A percentile compares a stretch with the other conserved stretches of the same genome.
phyloP scores from a whole-genome alignment of 2,329 filamentous ascomycete species.

The Fusarium denticulatum region DNA sequence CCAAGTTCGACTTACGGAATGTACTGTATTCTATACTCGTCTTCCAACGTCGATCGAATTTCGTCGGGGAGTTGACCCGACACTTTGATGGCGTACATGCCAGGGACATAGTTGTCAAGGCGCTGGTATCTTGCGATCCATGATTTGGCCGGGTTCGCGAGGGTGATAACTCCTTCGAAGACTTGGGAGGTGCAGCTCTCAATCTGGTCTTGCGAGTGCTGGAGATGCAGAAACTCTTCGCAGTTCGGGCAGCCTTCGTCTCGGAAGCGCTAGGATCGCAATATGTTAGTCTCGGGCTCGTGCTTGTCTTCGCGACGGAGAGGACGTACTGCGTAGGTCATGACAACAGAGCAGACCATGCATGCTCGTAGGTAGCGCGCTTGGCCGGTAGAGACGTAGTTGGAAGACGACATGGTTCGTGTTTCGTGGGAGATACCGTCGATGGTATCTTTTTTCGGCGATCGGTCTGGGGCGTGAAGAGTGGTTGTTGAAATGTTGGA shows the following conservation, averaged over 20 bases:
- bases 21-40: slow-evolving; percentile 71
- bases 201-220: slow-evolving; percentile 80
- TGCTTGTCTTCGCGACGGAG: not conserved
- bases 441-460: not conserved
- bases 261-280: slow-evolving; percentile 75
- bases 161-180: slow-evolving; percentile 89
- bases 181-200: slow-evolving; percentile 95
- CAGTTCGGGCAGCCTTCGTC: slow-evolving; percentile 95
- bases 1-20: slow-evolving; percentile 61
- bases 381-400: slow-evolving; percentile 78
- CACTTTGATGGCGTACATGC: slow-evolving; percentile 95
- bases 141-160: slow-evolving; percentile 82
- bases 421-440: not conserved
- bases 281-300: slow-evolving; percentile 17
- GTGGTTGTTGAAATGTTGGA: not conserved
- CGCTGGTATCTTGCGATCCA: slow-evolving; percentile 99
- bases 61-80: slow-evolving; percentile 80
- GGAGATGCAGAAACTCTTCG: slow-evolving; percentile 88
- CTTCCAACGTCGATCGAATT: slow-evolving; percentile 67
- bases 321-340: slow-evolving; percentile 74
- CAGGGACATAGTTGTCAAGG: slow-evolving; percentile 85
- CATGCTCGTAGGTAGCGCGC: slow-evolving; percentile 92
- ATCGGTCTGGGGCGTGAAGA: not conserved
- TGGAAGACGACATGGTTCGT: slow-evolving; percentile 55
- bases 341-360: slow-evolving; percentile 98